Conservation (phyloP, 345 rosid species). For the Laguncularia racemosa region DNA sequence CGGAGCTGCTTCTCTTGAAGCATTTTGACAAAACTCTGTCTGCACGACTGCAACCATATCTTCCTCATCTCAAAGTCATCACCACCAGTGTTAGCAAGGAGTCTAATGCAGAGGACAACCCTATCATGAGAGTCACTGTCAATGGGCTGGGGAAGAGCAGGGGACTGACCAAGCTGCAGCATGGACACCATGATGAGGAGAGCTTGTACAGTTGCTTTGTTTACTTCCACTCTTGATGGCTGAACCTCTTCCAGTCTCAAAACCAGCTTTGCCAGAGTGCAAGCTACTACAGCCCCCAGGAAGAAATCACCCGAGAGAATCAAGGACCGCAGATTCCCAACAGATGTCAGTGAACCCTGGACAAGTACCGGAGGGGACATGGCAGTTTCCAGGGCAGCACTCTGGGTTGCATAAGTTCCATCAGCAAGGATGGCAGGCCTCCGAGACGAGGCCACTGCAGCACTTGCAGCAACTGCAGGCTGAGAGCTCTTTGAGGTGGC, state of each 20-base stretch:
- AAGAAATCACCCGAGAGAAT: slow-evolving; percentile 92
- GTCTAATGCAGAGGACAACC: slow-evolving; percentile 68
- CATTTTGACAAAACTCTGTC: slow-evolving; percentile 92
- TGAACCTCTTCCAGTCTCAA: slow-evolving; percentile 95
- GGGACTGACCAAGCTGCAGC: slow-evolving; percentile 90
- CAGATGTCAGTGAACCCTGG: slow-evolving; percentile 62
- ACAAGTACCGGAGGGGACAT: slow-evolving; percentile 69
- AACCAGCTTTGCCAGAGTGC: slow-evolving; percentile 85
- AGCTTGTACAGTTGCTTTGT: slow-evolving; percentile 52
- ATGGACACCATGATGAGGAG: slow-evolving; percentile 85
- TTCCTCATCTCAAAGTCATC: slow-evolving; percentile 37
- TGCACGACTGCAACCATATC: slow-evolving; percentile 88
- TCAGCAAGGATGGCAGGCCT: slow-evolving; percentile 87
- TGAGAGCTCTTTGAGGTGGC: slow-evolving; percentile 41
- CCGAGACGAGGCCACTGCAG: slow-evolving; percentile 59
- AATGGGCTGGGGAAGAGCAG: slow-evolving; percentile 86
- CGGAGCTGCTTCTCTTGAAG: slow-evolving; percentile 84
- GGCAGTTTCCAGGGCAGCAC: slow-evolving; percentile 90
- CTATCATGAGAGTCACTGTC: slow-evolving; percentile 91
- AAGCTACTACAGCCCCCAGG: slow-evolving; percentile 96
- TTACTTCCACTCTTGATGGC: slow-evolving; percentile 67
- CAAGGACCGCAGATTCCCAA: slow-evolving; percentile 79
- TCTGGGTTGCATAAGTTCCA: slow-evolving; percentile 87
- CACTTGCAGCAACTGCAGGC: slow-evolving; percentile 25
- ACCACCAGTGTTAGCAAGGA: slow-evolving; percentile 77